Percentiles rank a stretch among this genome's conserved stretches.
Evolutionary conservation across 2,329 filamentous ascomycete genomes (phyloP).

Genomic region (Fusarium begoniae): DNA sequence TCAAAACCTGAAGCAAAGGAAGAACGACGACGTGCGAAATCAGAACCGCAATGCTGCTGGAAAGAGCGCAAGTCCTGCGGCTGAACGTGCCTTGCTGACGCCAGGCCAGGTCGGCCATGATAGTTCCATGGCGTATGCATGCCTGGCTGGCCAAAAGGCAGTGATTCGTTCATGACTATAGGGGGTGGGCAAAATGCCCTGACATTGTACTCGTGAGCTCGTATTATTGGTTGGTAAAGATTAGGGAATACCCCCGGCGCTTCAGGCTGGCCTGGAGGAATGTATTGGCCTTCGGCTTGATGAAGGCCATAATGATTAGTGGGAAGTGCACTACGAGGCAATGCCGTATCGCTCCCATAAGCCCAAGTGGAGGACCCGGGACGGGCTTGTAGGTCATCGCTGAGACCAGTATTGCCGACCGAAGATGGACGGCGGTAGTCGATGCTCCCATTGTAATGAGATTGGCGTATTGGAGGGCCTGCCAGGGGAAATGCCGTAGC

Average conservation of each 20-base stretch:
- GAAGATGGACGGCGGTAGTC: conserved; percentile 24
- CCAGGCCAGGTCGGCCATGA: conserved; percentile 4
- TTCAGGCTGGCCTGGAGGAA: conserved; percentile 26
- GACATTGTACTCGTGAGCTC: conserved; percentile 50
- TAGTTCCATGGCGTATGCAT: conserved; percentile 40
- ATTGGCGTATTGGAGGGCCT: conserved; percentile 18
- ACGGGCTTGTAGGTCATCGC: conserved; percentile 24
- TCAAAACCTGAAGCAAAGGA: conserved; percentile 18
- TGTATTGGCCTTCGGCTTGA: conserved; percentile 22
- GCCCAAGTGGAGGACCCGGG: conserved; percentile 26
- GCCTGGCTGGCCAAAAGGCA: conserved; percentile 45
- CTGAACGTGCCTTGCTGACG: conserved; percentile 18
- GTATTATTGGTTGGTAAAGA: conserved; percentile 46
- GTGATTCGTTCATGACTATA: conserved; percentile 42
- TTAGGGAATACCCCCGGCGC: conserved; percentile 29
- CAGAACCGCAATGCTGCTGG: conserved; percentile 15
- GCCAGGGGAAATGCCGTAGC: conserved; percentile 27
- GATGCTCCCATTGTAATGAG: conserved; percentile 18
- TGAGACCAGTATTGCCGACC: conserved; percentile 14
- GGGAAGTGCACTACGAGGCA: conserved; percentile 23
- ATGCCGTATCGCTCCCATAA: conserved; percentile 15
- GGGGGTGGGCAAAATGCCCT: conserved; percentile 52
- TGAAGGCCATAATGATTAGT: conserved; percentile 19
- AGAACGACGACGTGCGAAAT: conserved; percentile 9
- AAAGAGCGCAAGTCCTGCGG: conserved; percentile 20